A percentile compares a stretch with the other conserved stretches of the same genome.
Conservation (phyloP, 2,329 filamentous ascomycete species). For the Aureobasidium lini region DNA sequence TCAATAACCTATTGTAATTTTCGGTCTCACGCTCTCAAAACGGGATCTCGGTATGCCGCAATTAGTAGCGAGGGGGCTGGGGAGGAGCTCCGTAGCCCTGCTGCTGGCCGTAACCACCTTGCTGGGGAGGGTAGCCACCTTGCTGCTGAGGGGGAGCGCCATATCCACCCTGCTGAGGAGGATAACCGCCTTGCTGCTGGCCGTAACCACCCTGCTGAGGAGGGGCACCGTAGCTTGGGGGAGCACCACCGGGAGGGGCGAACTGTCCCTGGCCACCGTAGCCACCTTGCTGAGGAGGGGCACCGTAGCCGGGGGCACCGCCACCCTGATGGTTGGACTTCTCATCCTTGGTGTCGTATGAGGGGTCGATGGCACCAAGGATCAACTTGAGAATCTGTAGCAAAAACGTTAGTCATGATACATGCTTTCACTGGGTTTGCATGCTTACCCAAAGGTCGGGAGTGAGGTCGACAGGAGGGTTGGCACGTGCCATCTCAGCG, state of each 20-base stretch:
- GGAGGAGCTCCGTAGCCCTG: slow-evolving; percentile 16
- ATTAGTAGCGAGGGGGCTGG: slow-evolving; percentile 13
- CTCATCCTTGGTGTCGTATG: slow-evolving; percentile 60
- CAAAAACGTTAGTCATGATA: background rate
- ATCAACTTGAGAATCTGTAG: slow-evolving; percentile 54
- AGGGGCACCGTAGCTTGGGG: slow-evolving; percentile 19
- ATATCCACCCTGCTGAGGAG: slow-evolving; percentile 17
- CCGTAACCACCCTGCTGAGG: slow-evolving; percentile 18
- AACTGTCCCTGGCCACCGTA: slow-evolving; percentile 21
- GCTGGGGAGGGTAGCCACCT: slow-evolving; percentile 17
- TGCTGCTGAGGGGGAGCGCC: slow-evolving; percentile 16
- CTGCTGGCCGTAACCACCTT: slow-evolving; percentile 20
- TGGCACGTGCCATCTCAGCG: slow-evolving; percentile 55
- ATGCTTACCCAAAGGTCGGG: slow-evolving; percentile 53
- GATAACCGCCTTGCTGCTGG: slow-evolving; percentile 16
- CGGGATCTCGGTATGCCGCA: background rate
- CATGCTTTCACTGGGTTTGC: background rate
- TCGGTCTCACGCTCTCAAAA: background rate
- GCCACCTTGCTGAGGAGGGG: slow-evolving; percentile 20
- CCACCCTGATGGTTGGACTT: slow-evolving; percentile 31
- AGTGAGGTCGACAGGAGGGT: slow-evolving; percentile 55
- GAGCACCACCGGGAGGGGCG: slow-evolving; percentile 20
- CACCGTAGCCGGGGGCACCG: slow-evolving; percentile 24
- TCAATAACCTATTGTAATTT: background rate
- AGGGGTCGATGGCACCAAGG: slow-evolving; percentile 58